Base-by-base conservation (phyloP, 2,329 filamentous ascomycete species). In the Botrytis sinoallii region DNA sequence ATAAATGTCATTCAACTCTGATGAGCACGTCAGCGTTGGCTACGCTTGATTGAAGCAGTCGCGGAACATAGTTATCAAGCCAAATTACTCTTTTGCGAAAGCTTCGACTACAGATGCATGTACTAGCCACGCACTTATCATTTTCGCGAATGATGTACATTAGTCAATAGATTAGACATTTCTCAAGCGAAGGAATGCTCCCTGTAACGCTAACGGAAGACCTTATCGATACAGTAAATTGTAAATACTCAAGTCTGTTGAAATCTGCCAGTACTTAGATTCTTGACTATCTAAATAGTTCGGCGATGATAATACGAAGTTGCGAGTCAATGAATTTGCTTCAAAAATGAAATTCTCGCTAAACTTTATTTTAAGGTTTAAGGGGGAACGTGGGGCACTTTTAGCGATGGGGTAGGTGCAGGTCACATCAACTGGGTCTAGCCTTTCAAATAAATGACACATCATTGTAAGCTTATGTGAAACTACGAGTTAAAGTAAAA, bases 41-140 rank as follows among this genome's bases (percentile, higher is more conserved):
- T 2, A 55, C 25, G 52, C 18, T 18, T 29, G 6, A 55, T 8
- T 9, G 14, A 29, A 55, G 25, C 6, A 55, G 1, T 55, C 2
- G 6, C 29, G 8, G 14, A 55, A n/a, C 14, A 18, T 55, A 16
- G 6, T 16, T 16, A 29, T 55, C 5, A 7, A n/a, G 14, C 14
- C 4, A 9, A 18, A 29, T 18, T 10, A 18, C 14, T 4, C 7
- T 29, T 3, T 55, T 18, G 6, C 0, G 0, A 1, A 18, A 29
- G 25, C 52, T 2, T n/a, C 16, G 14, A 55, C 1, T 29, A 55
- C 0, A 55, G n/a, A n/a, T 29, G 2, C 4, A 29, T 55, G 12
- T 29, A 29, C 14, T 55, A 55, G 52, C n/a, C 52, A 29, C 52
- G 7, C 14, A 8, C n/a, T 55, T 29, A 8, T 8, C 6, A 8